Base-by-base conservation (phyloP, 148 eudicot species). In the Mesembryanthemum crystallinum region DNA sequence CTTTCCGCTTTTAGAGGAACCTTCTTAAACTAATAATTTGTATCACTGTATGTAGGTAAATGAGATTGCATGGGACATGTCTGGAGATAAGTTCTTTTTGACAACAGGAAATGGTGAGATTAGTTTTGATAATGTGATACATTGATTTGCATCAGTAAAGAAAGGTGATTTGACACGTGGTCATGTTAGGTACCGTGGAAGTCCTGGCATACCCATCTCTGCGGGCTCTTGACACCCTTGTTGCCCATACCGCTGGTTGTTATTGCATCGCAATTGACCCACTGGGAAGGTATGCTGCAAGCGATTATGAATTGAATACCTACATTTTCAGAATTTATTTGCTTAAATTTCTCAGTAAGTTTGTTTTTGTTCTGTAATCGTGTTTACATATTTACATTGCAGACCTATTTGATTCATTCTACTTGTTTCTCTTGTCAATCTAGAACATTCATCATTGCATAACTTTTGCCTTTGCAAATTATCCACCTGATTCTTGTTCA, bases 171-270 rank as follows among this genome's bases (percentile, higher is more conserved):
- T 35, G 64, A 30, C 13, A 11, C 39, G 73, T 45, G n/a, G 15
- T 70, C 57, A 58, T 71, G 57, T 73, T 71, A 94, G 98, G 98
- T 74, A 92, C 96, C 29, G 93, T 94, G 30, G 98, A 94, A 91
- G 98, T 94, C 61, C 86, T 94, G 52, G 86, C 92, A 76, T 94
- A 92, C 78, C 98, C 98, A 52, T 90, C 97, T 78, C 93, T 94
- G 58, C 82, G 69, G 76, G 87, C 86, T n/a, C 90, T 94, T 77
- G 91, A 85, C 80, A 94, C 97, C 74, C 95, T 94, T 73, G 83
- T 83, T 82, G 98, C 98, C 81, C 98, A 94, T 78, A 94, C 98
- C 69, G 98, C 97, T 84, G 98, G 98, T 84, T 94, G 98, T 79
- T 94, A 94, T 82, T 94, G 98, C 82, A 92, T 94, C 81, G 97